Evolutionary conservation across 2,329 filamentous ascomycete species (phyloP).

Genomic region (Aspergillus ochraceus): DNA sequence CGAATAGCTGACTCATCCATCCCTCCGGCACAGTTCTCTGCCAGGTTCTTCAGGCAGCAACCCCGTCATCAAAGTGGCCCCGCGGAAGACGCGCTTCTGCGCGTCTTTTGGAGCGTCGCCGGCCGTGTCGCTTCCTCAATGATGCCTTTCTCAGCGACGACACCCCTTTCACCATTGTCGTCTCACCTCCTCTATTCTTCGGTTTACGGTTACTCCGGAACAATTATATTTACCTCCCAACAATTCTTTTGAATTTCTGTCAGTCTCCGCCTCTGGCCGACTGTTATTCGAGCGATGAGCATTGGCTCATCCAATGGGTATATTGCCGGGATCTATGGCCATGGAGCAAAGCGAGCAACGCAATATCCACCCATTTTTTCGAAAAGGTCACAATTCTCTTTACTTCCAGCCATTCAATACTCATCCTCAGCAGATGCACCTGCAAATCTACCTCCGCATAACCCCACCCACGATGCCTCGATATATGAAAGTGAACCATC

Average conservation of each 20-base stretch:
- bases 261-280: background rate
- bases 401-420: constrained; percentile 1
- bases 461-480: background rate
- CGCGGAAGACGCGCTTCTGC: constrained; percentile 23
- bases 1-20: background rate
- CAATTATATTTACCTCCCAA: background rate
- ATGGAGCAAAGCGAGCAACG: constrained; percentile 42
- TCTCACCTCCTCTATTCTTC: background rate
- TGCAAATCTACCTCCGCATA: constrained; percentile 4
- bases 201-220: too few species aligned
- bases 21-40: background rate
- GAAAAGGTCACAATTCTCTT: constrained; percentile 33
- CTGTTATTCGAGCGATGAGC: constrained; percentile 19
- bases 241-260: background rate
- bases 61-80: constrained; percentile 2
- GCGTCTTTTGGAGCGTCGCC: constrained; percentile 15
- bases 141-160: constrained; percentile 5
- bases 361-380: constrained; percentile 44
- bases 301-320: constrained; percentile 26
- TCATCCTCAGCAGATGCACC: constrained; percentile 21
- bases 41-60: background rate
- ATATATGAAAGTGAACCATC: background rate
- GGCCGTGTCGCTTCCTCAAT: constrained; percentile 11
- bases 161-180: background rate
- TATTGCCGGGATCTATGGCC: constrained; percentile 31